Evolutionary conservation across 805 yeast species (phyloP), one percentile per base, ranked within the genome.

Genomic region (Sungouiella thailandica): DNA sequence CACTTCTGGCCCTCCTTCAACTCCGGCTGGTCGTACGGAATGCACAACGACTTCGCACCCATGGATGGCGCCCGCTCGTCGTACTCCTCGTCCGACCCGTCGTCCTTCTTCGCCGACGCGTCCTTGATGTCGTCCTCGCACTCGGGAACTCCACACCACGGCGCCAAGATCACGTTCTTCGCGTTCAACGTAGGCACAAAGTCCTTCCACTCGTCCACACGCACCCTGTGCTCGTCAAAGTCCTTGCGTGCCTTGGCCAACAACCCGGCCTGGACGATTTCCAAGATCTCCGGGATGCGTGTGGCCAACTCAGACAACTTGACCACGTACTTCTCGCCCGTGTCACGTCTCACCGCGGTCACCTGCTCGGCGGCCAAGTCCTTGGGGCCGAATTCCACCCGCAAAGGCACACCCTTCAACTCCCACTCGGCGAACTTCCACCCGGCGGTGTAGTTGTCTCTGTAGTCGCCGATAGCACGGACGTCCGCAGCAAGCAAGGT

Each of bases 41-140:
- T 89, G 76, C 99, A 93, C 63, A 93, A 74, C 14, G 96, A 83
- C 72, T 93, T 93, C 47, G 99, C 99, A 57, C 99, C 99, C 99
- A 93, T 93, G 33, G 94, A 80, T 58, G 99, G 99, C 16, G 98
- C 87, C 62, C 85, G 83, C 56, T 93, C 97, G 58, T 93, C 99
- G 31, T 72, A 82, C 60, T 84, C 96, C 49, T 78, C 86, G 18
- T 68, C 79, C 47, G 84, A 95, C 43, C 83, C 90, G 47, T 87
- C 83, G 50, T 78, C 80, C 57, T 82, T 83, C 56, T 80, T 77
- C 27, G 95, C 87, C 12, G 85, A 78, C 28, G 86, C 71, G 30
- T 89, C 96, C 74, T 94, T 93, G 65, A 93, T 94, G 50, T 84
- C 90, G 50, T 93, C 98, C 67, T 93, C 99, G 75, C 98, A 93